These are phyloP conservation scores for Populus tomentosa DNA, from an alignment of 441 rosid genomes.

Conservation along the genomic window DNA sequence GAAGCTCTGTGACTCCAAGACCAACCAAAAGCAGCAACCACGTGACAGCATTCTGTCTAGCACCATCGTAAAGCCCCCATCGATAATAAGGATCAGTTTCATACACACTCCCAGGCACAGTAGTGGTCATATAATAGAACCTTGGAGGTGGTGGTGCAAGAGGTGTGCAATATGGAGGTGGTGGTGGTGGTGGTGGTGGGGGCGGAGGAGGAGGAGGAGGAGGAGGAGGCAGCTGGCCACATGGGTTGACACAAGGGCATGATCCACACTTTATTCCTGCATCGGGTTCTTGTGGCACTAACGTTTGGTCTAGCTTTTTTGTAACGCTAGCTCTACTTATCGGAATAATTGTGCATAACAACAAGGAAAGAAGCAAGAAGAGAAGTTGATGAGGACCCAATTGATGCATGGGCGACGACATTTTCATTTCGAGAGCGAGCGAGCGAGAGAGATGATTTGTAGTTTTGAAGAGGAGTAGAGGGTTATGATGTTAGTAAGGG, in stretches of 20 bases:
- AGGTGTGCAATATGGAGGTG: conserved; percentile 19
- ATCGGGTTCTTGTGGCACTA: conserved; percentile 27
- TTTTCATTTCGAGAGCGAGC: not conserved
- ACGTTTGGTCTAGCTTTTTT: conserved; percentile 21
- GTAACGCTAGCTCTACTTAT: conserved; percentile 14
- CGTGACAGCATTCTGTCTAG: conserved; percentile 14
- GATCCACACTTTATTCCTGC: conserved; percentile 48
- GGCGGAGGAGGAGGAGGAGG: conserved; percentile 15
- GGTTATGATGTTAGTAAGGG: too few relatives aligned
- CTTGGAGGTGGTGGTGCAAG: conserved; percentile 32
- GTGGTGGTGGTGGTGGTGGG: conserved; percentile 20
- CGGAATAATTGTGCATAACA: not conserved
- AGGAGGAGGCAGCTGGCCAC: conserved; percentile 30
- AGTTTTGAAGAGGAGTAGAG: not conserved
- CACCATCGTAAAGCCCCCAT: conserved; percentile 35
- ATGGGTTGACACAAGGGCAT: conserved; percentile 55
- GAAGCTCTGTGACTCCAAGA: conserved; percentile 14
- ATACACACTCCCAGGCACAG: conserved; percentile 43
- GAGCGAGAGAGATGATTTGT: not conserved
- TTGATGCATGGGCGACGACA: not conserved
- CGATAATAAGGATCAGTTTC: conserved; percentile 26
- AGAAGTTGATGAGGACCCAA: not conserved
- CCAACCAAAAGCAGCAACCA: conserved; percentile 21
- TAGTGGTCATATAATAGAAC: conserved; percentile 38
- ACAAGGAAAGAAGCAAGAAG: too few relatives aligned